These are phyloP conservation scores for Tubosaeta brunneosetosa DNA, from an alignment of 768 basidiomycete genomes.

Conservation along the genomic window DNA sequence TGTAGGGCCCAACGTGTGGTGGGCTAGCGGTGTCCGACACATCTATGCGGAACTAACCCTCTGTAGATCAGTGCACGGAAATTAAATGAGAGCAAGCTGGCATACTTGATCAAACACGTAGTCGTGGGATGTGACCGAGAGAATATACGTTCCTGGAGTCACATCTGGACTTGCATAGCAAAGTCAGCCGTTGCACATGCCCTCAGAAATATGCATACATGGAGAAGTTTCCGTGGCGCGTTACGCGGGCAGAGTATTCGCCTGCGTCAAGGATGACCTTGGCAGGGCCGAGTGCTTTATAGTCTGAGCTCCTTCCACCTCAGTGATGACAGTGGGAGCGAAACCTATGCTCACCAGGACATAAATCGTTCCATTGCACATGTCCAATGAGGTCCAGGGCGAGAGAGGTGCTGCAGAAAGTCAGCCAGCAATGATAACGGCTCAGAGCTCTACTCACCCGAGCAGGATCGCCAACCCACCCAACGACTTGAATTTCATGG, in stretches of 20 bases:
- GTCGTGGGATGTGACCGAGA: slow-evolving; percentile 65
- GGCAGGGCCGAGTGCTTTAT: slow-evolving; percentile 47
- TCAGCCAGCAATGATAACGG: background rate
- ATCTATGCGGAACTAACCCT: slow-evolving; percentile 61
- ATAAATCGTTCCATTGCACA: slow-evolving; percentile 68
- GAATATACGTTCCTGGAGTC: slow-evolving; percentile 60
- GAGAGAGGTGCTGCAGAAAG: slow-evolving; percentile 18
- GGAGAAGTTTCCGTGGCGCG: slow-evolving; percentile 53
- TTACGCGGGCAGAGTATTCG: slow-evolving; percentile 47
- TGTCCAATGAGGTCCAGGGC: slow-evolving; percentile 59
- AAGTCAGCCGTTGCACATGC: slow-evolving; percentile 8
- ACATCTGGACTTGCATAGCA: slow-evolving; percentile 53
- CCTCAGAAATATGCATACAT: slow-evolving; percentile 46
- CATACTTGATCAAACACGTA: slow-evolving; percentile 66
- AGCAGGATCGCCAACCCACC: slow-evolving; percentile 10
- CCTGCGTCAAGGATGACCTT: slow-evolving; percentile 62
- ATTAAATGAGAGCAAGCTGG: background rate
- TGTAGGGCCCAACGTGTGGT: slow-evolving; percentile 57
- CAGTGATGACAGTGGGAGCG: slow-evolving; percentile 7
- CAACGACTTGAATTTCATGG: slow-evolving; percentile 16
- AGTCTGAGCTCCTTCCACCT: slow-evolving; percentile 26
- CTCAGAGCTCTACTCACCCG: slow-evolving; percentile 4
- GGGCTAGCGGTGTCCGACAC: slow-evolving; percentile 41
- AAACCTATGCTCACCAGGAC: slow-evolving; percentile 43
- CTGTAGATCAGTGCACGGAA: slow-evolving; percentile 1